Evolutionary conservation across 768 basidiomycete species (phyloP), one percentile per base, ranked within the genome.

Genomic region (Pleurotus salmoneostramineus): DNA sequence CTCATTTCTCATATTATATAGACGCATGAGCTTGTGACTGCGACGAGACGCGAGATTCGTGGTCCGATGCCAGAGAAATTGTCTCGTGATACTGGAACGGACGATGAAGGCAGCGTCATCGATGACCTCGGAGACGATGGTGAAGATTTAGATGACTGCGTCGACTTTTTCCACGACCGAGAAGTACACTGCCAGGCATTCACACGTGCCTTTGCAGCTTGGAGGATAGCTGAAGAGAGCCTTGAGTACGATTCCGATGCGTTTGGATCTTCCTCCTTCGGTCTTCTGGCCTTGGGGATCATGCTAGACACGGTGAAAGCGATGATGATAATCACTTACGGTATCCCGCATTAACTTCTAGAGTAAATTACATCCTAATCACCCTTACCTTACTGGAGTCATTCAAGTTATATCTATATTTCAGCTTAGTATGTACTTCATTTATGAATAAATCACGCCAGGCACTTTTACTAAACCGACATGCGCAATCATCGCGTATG

Each of bases 211-310:
- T 80, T 74, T 73, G 73, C 73, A 1, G 81, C 70, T 0, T 81
- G 80, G 81, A 61, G 67, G 6, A 71, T 72, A 5, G 74, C 76
- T 0, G 72, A 72, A 60, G 66, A 63, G 2, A 47, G 42, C 7
- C 40, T 78, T 12, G 59, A 61, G 0, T 62, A 67, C n/a, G 66
- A 71, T 12, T 63, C 66, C 12, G 58, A 21, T 3, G 50, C 51
- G 47, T 81, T 73, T 58, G 79, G 79, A 1, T 64, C 75, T 6
- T 73, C 73, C 59, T 77, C 76, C 61, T 81, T 80, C 48, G 79
- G 80, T 8, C 57, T 77, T 56, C 68, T 82, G 14, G 78, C 77
- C 15, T 56, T 81, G 61, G 74, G 75, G 8, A 62, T 68, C 21
- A 70, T 81, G 62, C 63, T 82, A 52, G 77, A 80, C 12, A 59